Percentiles rank a stretch among this genome's conserved stretches.
Evolutionary conservation across 2,329 filamentous ascomycete genomes (phyloP).

Genomic region (Colletotrichum orbiculare): DNA sequence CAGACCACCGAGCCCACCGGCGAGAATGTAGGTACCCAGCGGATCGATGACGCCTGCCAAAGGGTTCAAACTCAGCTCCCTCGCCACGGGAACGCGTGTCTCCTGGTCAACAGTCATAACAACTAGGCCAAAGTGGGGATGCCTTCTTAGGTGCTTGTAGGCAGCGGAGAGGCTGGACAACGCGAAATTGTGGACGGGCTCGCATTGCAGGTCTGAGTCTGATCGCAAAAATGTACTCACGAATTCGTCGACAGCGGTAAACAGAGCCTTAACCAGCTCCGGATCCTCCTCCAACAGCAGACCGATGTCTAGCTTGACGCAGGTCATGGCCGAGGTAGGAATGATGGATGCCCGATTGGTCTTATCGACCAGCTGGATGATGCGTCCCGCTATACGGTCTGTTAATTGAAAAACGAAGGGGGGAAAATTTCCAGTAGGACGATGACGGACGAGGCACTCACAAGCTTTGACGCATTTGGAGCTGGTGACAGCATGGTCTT

Average conservation of each 20-base stretch:
- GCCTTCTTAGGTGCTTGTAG: conserved; percentile 41
- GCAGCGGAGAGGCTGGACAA: conserved; percentile 42
- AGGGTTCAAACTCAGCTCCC: conserved; percentile 38
- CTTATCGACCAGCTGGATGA: conserved; percentile 46
- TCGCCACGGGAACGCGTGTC: conserved; percentile 40
- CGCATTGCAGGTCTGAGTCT: conserved; percentile 7
- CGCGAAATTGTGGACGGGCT: conserved; percentile 17
- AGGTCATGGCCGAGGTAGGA: conserved; percentile 34
- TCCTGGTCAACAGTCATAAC: conserved; percentile 24
- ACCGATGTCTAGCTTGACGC: conserved; percentile 48
- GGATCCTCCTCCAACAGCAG: conserved; percentile 47
- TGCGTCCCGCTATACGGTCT: conserved; percentile 43
- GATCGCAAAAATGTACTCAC: not conserved
- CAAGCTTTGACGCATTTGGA: conserved; percentile 50
- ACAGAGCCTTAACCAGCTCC: conserved; percentile 44
- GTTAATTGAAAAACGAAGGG: conserved; percentile 27
- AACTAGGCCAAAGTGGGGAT: conserved; percentile 19
- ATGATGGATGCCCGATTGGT: conserved; percentile 33
- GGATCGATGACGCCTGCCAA: conserved; percentile 47
- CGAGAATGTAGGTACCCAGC: conserved; percentile 63
- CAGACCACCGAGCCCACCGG: conserved; percentile 68
- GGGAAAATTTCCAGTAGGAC: not conserved
- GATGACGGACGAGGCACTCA: conserved; percentile 42
- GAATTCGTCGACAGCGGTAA: conserved; percentile 39
- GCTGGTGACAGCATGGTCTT: conserved; percentile 46